These are phyloP conservation scores for Lasiosphaeria hispida DNA, from an alignment of 495 filamentous ascomycete species.

Conservation along the genomic window DNA sequence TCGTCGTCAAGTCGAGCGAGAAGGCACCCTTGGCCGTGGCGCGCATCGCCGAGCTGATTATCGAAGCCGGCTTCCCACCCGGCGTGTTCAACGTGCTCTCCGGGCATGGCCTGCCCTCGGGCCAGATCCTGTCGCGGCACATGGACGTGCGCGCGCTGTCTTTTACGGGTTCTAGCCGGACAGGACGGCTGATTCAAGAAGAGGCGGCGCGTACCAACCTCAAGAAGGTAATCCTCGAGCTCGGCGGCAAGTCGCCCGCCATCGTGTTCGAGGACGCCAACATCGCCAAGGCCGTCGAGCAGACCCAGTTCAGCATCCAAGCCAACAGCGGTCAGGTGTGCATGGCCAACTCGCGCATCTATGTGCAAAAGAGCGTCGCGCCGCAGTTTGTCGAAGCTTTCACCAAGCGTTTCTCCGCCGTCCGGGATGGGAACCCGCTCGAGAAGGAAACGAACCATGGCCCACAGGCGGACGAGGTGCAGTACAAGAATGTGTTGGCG, in stretches of 20 bases:
- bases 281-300: slow-evolving; percentile 65
- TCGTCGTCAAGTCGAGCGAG: slow-evolving; percentile 86
- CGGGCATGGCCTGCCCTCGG: slow-evolving; percentile 53
- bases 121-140: slow-evolving; percentile 52
- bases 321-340: slow-evolving; percentile 75
- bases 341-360: slow-evolving; percentile 74
- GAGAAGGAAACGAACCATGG: slow-evolving; percentile 65
- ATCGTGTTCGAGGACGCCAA: slow-evolving; percentile 71
- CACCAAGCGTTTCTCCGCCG: slow-evolving; percentile 54
- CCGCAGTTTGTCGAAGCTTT: slow-evolving; percentile 57
- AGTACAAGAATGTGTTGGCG: slow-evolving; percentile 33
- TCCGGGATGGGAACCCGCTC: slow-evolving; percentile 60
- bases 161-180: slow-evolving; percentile 54
- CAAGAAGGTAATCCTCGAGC: slow-evolving; percentile 79
- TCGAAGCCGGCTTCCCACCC: slow-evolving; percentile 56
- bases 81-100: slow-evolving; percentile 58
- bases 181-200: slow-evolving; percentile 44
- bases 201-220: slow-evolving; percentile 47
- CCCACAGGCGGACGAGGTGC: slow-evolving; percentile 46
- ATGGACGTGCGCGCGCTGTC: slow-evolving; percentile 53
- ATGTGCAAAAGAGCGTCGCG: slow-evolving; percentile 61
- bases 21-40: slow-evolving; percentile 81
- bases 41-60: slow-evolving; percentile 47
- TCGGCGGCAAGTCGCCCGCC: slow-evolving; percentile 75
- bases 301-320: slow-evolving; percentile 69